phyloP scores from a whole-genome alignment of 2,329 filamentous ascomycete species.

The Cordyceps cicadae region DNA sequence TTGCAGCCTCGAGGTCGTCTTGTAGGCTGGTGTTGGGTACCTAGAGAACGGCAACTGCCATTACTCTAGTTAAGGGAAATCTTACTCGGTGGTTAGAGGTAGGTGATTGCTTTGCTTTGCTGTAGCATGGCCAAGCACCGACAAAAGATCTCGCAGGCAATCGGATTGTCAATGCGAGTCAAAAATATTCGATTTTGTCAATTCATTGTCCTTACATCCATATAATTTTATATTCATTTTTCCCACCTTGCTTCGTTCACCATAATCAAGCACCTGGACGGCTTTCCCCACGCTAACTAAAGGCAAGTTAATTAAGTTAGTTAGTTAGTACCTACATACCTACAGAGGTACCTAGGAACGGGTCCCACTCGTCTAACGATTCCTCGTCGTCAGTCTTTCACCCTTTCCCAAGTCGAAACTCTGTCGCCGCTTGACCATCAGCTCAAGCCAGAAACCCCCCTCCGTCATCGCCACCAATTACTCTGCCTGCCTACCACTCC shows the following conservation, averaged over 20 bases:
- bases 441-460: slow-evolving; percentile 1
- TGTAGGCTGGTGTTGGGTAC: too few species aligned
- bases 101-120: too few species aligned
- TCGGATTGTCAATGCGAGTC: not conserved
- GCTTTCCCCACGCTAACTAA: slow-evolving; percentile 5
- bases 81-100: not conserved
- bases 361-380: not conserved
- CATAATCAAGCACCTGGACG: not conserved
- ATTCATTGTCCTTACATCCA: not conserved
- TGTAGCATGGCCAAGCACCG: not conserved
- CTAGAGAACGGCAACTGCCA: too few species aligned
- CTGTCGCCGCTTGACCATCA: not conserved
- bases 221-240: not conserved
- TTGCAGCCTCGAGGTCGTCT: too few species aligned
- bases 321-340: too few species aligned
- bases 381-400: not conserved
- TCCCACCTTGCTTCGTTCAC: not conserved
- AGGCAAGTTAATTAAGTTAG: too few species aligned
- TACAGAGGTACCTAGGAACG: not conserved
- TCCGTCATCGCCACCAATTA: slow-evolving; percentile 3
- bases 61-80: not conserved
- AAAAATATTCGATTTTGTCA: not conserved
- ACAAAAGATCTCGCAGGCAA: not conserved
- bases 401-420: slow-evolving; percentile 7
- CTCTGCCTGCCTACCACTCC: not conserved